Percentiles rank a stretch among this genome's conserved stretches.
Conservation (phyloP, 306 rosid genomes). For the Rosa lucieae region DNA sequence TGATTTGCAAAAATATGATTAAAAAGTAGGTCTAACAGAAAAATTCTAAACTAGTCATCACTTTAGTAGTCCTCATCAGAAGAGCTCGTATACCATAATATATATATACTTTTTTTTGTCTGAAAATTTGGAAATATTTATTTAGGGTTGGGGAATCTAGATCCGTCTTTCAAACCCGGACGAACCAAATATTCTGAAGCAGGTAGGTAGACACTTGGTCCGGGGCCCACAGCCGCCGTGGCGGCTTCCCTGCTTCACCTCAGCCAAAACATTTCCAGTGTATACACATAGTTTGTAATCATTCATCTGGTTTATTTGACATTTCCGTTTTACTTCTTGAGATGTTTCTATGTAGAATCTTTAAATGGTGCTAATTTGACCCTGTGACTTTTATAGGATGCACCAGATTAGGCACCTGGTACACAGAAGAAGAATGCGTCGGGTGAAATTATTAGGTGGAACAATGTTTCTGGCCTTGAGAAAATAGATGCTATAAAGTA, state of each 20-base stretch:
- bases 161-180: not conserved
- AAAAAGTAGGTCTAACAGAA: too few species aligned
- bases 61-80: too few species aligned
- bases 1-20: too few species aligned
- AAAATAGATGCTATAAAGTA: conserved; percentile 88
- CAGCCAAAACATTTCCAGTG: not conserved
- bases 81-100: too few species aligned
- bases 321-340: not conserved
- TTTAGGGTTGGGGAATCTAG: not conserved
- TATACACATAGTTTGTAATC: not conserved
- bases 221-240: conserved; percentile 6
- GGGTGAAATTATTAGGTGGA: conserved; percentile 97
- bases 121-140: too few species aligned
- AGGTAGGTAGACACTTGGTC: not conserved
- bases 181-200: not conserved
- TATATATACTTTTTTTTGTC: too few species aligned
- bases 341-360: not conserved
- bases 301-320: not conserved
- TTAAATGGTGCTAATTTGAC: conserved; percentile 26
- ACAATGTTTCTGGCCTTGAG: conserved; percentile 81
- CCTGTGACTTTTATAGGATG: conserved; percentile 59
- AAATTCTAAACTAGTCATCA: too few species aligned
- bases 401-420: conserved; percentile 84
- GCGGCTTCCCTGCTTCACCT: not conserved
- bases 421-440: conserved; percentile 92